phyloP scores from a whole-genome alignment of 2,329 filamentous ascomycete species.

The Alternaria ventricosa region DNA sequence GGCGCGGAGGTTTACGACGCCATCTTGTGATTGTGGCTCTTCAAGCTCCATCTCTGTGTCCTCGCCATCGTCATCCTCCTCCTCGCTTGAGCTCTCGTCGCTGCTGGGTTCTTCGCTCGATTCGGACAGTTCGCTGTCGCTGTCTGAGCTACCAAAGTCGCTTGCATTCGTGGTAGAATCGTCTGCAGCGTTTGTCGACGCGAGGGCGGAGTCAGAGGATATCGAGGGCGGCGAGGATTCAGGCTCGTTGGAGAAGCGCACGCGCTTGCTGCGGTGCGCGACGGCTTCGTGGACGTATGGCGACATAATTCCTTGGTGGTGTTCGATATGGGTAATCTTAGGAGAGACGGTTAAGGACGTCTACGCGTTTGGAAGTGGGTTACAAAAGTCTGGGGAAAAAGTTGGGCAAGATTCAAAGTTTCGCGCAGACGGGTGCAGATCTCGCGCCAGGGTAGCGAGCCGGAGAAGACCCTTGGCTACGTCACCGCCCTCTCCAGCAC shows the following conservation, averaged over 20 bases:
- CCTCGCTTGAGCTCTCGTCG: constrained; percentile 42
- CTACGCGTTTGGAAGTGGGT: constrained; percentile 11
- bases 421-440: constrained; percentile 10
- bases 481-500: constrained; percentile 5
- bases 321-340: neutral
- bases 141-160: constrained; percentile 27
- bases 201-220: constrained; percentile 26
- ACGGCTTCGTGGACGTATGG: constrained; percentile 10
- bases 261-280: constrained; percentile 32
- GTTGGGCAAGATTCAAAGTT: constrained; percentile 17
- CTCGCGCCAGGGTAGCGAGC: constrained; percentile 13
- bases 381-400: constrained; percentile 10
- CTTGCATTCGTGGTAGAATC: constrained; percentile 24
- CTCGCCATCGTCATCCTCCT: constrained; percentile 27
- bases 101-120: constrained; percentile 50
- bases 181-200: constrained; percentile 23
- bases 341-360: neutral
- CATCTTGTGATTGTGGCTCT: constrained; percentile 9
- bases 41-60: constrained; percentile 13
- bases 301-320: constrained; percentile 14
- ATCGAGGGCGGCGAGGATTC: constrained; percentile 29
- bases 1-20: constrained; percentile 37
- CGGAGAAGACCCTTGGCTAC: constrained; percentile 8
- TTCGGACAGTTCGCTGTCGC: constrained; percentile 37
- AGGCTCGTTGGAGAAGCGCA: constrained; percentile 26